A percentile compares a stretch with the other conserved stretches of the same genome.
phyloP scores from a whole-genome alignment of 2,329 filamentous ascomycete genomes.

The Leptographium procerum region DNA sequence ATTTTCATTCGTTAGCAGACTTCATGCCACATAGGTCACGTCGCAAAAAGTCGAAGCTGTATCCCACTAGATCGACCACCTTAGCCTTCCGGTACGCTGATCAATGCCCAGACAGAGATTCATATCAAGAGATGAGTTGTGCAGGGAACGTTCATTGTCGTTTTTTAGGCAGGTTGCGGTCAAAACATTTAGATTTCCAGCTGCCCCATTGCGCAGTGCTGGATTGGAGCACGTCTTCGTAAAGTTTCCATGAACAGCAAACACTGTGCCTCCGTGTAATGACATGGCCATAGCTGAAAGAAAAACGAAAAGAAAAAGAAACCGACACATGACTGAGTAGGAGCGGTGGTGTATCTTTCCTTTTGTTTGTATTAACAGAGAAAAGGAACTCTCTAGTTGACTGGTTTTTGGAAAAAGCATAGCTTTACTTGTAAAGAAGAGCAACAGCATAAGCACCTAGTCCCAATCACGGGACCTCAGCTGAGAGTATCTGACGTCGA shows the following conservation, averaged over 20 bases:
- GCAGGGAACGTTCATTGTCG: background rate
- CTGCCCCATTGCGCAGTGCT: background rate
- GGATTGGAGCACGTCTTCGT: background rate
- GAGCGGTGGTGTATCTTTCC: background rate
- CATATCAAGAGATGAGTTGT: slow-evolving; percentile 10
- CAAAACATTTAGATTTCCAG: slow-evolving; percentile 2
- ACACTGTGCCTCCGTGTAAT: background rate
- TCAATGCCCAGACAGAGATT: slow-evolving; percentile 14
- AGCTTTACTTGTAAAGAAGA: background rate
- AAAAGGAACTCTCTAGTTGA: background rate
- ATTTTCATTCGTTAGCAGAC: background rate
- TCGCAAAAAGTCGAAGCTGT: background rate
- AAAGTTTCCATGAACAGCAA: background rate
- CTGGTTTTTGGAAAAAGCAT: background rate
- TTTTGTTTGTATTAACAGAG: background rate
- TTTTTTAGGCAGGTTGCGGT: slow-evolving; percentile 1
- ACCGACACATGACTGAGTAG: background rate
- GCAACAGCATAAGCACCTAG: background rate
- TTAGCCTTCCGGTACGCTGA: slow-evolving; percentile 1
- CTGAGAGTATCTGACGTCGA: background rate
- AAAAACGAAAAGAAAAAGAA: background rate
- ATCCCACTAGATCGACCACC: slow-evolving; percentile 11
- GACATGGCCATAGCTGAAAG: background rate
- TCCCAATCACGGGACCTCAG: too few relatives aligned
- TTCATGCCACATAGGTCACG: background rate